Evolutionary conservation across 805 yeast species (phyloP).

Genomic region (Nakazawaea pomicola): DNA sequence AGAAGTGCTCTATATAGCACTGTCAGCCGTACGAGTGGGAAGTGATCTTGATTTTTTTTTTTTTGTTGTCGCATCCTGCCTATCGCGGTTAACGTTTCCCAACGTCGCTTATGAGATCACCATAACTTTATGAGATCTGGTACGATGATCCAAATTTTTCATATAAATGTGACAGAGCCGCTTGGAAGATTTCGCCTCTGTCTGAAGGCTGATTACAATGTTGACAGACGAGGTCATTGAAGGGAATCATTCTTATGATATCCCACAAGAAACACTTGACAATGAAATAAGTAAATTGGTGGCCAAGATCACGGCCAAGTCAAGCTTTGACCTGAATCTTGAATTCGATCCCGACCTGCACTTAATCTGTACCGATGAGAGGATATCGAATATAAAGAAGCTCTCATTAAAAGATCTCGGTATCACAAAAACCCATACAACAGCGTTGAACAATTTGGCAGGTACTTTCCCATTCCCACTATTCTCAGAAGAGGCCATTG

Average conservation of each 20-base stretch:
- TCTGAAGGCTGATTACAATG: background rate
- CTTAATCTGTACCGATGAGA: constrained; percentile 32
- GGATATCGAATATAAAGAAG: constrained; percentile 30
- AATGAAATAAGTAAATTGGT: constrained; percentile 19
- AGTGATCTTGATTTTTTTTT: no score
- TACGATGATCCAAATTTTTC: no score
- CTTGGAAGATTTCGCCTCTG: background rate
- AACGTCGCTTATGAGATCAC: no score
- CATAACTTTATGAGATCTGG: no score
- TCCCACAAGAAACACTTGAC: constrained; percentile 24
- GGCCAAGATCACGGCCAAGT: constrained; percentile 16
- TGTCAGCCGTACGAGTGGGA: no score
- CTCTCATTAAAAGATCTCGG: constrained; percentile 33
- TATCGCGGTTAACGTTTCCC: no score
- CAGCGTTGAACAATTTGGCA: constrained; percentile 29
- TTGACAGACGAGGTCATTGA: constrained; percentile 15
- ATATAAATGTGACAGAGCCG: no score
- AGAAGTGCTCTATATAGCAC: no score
- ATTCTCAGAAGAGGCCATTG: constrained; percentile 52
- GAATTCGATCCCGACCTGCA: constrained; percentile 34
- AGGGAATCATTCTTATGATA: constrained; percentile 18
- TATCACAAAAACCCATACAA: constrained; percentile 30
- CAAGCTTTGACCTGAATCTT: constrained; percentile 24
- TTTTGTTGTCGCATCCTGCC: no score
- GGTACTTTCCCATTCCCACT: constrained; percentile 55